A percentile compares a stretch with the other conserved stretches of the same genome.
Evolutionary conservation across 2,329 filamentous ascomycete genomes (phyloP).

Genomic region (Aciculosporium take): DNA sequence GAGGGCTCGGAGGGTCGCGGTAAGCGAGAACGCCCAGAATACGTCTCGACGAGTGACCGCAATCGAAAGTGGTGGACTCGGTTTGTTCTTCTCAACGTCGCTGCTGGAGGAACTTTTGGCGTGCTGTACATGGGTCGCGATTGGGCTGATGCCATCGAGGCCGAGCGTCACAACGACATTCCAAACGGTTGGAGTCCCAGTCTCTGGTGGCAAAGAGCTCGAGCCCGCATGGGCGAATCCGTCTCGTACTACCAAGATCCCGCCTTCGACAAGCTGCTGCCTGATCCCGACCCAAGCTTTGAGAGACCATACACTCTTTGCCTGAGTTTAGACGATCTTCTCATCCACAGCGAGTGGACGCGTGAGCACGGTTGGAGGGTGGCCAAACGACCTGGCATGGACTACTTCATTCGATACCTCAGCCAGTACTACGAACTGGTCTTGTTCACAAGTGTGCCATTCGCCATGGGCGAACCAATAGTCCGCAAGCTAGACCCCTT

Average conservation of each 20-base stretch:
- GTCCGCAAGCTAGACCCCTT: slow-evolving; percentile 90
- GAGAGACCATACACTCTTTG: slow-evolving; percentile 86
- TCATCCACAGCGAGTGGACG: slow-evolving; percentile 90
- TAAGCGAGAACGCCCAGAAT: slow-evolving; percentile 49
- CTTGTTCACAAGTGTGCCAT: slow-evolving; percentile 82
- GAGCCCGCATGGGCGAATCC: slow-evolving; percentile 58
- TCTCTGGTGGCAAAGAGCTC: slow-evolving; percentile 69
- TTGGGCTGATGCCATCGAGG: slow-evolving; percentile 74
- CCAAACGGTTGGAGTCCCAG: slow-evolving; percentile 65
- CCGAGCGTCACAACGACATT: slow-evolving; percentile 50
- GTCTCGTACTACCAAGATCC: slow-evolving; percentile 93
- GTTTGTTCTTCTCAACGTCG: slow-evolving; percentile 51
- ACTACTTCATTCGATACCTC: slow-evolving; percentile 94
- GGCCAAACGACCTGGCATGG: slow-evolving; percentile 85
- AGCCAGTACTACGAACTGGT: slow-evolving; percentile 97
- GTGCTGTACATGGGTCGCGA: slow-evolving; percentile 71
- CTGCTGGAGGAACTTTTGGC: slow-evolving; percentile 40
- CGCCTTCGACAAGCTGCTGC: slow-evolving; percentile 83
- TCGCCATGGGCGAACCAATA: slow-evolving; percentile 70
- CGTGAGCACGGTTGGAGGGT: slow-evolving; percentile 90
- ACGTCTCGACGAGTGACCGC: slow-evolving; percentile 81
- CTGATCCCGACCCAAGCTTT: slow-evolving; percentile 63
- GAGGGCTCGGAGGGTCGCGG: slow-evolving; percentile 16
- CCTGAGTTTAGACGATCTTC: slow-evolving; percentile 80
- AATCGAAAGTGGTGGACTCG: slow-evolving; percentile 64